phyloP scores from a whole-genome alignment of 2,329 filamentous ascomycete species.

The Ascochyta viciae-villosae region DNA sequence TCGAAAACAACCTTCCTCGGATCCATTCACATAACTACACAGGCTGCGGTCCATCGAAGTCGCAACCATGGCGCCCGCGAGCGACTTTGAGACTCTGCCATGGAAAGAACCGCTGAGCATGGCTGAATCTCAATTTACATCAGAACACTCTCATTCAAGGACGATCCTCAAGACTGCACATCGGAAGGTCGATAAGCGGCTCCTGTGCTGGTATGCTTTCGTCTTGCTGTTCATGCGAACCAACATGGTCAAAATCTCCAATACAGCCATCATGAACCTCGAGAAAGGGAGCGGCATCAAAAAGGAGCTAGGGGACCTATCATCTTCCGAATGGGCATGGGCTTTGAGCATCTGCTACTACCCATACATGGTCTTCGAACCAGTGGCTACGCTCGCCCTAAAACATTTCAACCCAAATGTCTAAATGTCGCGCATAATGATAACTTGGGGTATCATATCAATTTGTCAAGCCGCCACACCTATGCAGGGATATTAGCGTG shows the following conservation, averaged over 20 bases:
- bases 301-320: conserved; percentile 41
- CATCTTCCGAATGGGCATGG: conserved; percentile 43
- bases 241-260: conserved; percentile 43
- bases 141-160: background rate
- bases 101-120: too few species aligned
- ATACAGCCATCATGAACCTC: conserved; percentile 47
- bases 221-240: conserved; percentile 43
- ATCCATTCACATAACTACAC: too few species aligned
- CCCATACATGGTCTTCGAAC: conserved; percentile 44
- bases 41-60: too few species aligned
- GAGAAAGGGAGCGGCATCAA: conserved; percentile 43
- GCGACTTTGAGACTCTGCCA: too few species aligned
- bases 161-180: conserved; percentile 24
- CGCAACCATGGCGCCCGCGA: too few species aligned
- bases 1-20: too few species aligned
- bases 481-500: conserved; percentile 53
- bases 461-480: conserved; percentile 56
- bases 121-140: too few species aligned
- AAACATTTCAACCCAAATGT: conserved; percentile 30
- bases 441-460: conserved; percentile 40
- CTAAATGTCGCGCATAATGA: conserved; percentile 34
- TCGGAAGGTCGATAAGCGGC: conserved; percentile 43
- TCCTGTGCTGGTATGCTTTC: conserved; percentile 44
- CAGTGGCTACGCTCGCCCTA: conserved; percentile 30
- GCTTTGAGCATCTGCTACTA: conserved; percentile 45